phyloP scores from a whole-genome alignment of 768 basidiomycete species.

The Suillus hirtellus region DNA sequence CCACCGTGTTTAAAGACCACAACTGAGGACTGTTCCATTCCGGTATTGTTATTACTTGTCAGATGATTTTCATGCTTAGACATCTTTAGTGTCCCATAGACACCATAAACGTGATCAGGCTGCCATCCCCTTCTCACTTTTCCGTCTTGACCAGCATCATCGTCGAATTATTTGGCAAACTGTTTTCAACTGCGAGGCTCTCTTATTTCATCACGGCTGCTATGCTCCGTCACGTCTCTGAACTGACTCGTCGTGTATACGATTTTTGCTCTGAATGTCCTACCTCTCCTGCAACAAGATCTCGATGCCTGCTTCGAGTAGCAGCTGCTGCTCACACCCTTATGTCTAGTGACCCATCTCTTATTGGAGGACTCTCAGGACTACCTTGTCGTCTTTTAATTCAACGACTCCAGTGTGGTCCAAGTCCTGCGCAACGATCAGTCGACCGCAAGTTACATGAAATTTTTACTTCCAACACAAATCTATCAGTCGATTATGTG shows the following conservation, averaged over 20 bases:
- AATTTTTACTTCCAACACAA: neutral
- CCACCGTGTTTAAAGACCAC: conserved; percentile 37
- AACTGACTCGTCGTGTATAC: conserved; percentile 41
- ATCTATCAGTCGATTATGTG: conserved; percentile 7
- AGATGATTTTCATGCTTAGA: neutral
- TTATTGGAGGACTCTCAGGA: conserved; percentile 26
- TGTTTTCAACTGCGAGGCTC: conserved; percentile 43
- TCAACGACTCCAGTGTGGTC: conserved; percentile 45
- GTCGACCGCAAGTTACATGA: neutral
- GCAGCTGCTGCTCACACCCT: conserved; percentile 33
- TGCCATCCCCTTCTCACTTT: conserved; percentile 42
- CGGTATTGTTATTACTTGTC: conserved; percentile 24
- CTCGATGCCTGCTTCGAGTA: conserved; percentile 42
- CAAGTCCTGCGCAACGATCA: conserved; percentile 26
- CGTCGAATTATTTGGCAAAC: conserved; percentile 43
- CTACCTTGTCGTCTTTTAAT: conserved; percentile 43
- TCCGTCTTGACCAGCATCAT: conserved; percentile 49
- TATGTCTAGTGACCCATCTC: conserved; percentile 25
- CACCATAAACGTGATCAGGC: conserved; percentile 35
- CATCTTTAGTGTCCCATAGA: conserved; percentile 12
- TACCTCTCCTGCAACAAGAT: conserved; percentile 34
- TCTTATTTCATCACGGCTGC: conserved; percentile 54
- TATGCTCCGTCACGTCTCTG: conserved; percentile 42
- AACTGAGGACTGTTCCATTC: conserved; percentile 32
- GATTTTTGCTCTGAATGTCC: conserved; percentile 43